phyloP scores from a whole-genome alignment of 148 eudicot species.

The Vaccinium darrowii region DNA sequence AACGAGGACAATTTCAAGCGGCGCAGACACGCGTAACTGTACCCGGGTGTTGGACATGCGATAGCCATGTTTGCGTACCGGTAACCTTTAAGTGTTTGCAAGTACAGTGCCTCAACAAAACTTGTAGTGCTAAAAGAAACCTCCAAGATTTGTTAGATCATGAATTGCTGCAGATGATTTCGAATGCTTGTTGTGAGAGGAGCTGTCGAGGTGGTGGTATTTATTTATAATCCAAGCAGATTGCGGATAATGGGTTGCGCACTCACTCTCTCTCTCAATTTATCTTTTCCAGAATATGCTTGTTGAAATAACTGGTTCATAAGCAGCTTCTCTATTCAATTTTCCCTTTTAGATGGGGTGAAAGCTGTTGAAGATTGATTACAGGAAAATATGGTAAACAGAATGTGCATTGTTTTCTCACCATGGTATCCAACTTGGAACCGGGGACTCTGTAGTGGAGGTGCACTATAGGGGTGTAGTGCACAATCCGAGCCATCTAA shows the following conservation, averaged over 20 bases:
- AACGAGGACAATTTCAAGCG: conserved; percentile 63
- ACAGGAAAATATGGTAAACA: too few relatives aligned
- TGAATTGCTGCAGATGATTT: neutral
- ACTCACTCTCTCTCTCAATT: neutral
- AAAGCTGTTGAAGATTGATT: neutral
- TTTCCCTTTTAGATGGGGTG: too few relatives aligned
- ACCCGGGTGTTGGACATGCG: neutral
- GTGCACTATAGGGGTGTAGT: too few relatives aligned
- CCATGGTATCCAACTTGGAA: too few relatives aligned
- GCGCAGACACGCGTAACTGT: conserved; percentile 46
- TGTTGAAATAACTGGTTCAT: neutral
- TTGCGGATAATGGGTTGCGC: neutral
- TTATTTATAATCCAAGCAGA: neutral
- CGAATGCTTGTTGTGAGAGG: neutral
- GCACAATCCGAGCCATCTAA: too few relatives aligned
- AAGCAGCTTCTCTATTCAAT: neutral
- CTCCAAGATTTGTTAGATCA: neutral
- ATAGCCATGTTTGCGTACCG: neutral
- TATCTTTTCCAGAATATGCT: neutral
- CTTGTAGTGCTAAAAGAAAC: neutral
- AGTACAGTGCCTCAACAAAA: neutral
- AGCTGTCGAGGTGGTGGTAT: neutral
- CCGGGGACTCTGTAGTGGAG: too few relatives aligned
- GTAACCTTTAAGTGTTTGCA: neutral
- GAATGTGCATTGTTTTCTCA: too few relatives aligned